These are phyloP conservation scores for Castanospermum australe DNA, from an alignment of 306 rosid species.

Conservation along the genomic window DNA sequence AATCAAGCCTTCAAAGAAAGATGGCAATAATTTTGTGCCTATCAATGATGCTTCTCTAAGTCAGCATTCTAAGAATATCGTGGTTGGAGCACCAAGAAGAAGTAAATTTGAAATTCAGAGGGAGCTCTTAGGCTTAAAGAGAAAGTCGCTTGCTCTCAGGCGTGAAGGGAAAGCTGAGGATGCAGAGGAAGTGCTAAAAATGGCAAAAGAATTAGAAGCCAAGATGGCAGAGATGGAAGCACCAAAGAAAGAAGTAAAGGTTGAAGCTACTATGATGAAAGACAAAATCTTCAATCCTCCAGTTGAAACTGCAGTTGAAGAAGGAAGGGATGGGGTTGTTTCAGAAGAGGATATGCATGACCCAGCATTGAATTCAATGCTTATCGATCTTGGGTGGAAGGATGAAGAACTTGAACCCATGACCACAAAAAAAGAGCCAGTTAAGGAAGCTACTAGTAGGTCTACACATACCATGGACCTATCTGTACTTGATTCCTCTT, in stretches of 20 bases:
- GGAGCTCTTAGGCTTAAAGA: constrained; percentile 89
- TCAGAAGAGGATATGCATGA: constrained; percentile 66
- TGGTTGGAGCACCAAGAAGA: constrained; percentile 47
- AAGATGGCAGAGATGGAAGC: constrained; percentile 63
- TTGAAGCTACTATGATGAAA: constrained; percentile 34
- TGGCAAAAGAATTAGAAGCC: constrained; percentile 64
- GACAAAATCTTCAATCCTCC: constrained; percentile 32
- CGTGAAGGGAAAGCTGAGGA: constrained; percentile 89
- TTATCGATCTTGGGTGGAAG: constrained; percentile 67
- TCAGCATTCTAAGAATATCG: constrained; percentile 32
- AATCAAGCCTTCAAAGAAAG: constrained; percentile 41
- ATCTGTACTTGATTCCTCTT: constrained; percentile 40
- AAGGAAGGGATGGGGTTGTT: constrained; percentile 45
- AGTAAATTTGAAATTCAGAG: constrained; percentile 80
- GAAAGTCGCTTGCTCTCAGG: constrained; percentile 86
- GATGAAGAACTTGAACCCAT: constrained; percentile 43
- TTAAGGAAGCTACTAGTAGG: constrained; percentile 29
- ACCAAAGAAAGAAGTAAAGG: constrained; percentile 40
- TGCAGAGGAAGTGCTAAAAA: constrained; percentile 75
- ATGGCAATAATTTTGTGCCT: constrained; percentile 29
- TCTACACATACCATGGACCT: constrained; percentile 14
- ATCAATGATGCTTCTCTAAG: constrained; percentile 37
- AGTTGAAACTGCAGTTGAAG: constrained; percentile 42
- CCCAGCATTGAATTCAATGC: constrained; percentile 59
- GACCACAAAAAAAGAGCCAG: constrained; percentile 27